phyloP scores from a whole-genome alignment of 1,139 yeast species.

The Sugiyamaella neomexicana region DNA sequence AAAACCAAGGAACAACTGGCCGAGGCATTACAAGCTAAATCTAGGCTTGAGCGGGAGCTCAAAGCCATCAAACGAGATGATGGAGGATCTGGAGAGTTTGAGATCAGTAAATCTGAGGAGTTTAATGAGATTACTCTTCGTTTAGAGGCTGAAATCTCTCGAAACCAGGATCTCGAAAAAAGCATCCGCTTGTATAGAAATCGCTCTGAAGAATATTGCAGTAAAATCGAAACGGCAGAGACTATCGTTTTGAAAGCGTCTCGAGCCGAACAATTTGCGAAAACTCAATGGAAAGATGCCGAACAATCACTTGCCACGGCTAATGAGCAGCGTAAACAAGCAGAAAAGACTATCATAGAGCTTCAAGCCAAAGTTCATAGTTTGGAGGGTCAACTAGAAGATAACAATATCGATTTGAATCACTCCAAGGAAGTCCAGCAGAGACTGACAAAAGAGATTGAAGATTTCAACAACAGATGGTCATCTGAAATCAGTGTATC shows the following conservation, averaged over 20 bases:
- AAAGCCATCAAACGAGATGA: constrained; percentile 33
- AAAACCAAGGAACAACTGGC: constrained; percentile 53
- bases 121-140: constrained; percentile 45
- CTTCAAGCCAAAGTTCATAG: constrained; percentile 55
- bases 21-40: constrained; percentile 49
- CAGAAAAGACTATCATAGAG: constrained; percentile 58
- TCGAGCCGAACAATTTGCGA: constrained; percentile 60
- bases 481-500: constrained; percentile 31
- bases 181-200: constrained; percentile 62
- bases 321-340: constrained; percentile 58
- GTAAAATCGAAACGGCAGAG: constrained; percentile 78
- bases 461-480: constrained; percentile 33
- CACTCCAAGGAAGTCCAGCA: constrained; percentile 50
- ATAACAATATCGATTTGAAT: constrained; percentile 55
- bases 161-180: constrained; percentile 53
- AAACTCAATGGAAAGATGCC: constrained; percentile 57
- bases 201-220: constrained; percentile 74
- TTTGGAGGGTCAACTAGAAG: constrained; percentile 61
- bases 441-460: constrained; percentile 52
- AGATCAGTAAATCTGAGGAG: constrained; percentile 13
- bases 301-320: constrained; percentile 54
- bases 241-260: constrained; percentile 62
- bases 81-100: neutral
- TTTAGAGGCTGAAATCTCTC: constrained; percentile 53
- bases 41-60: constrained; percentile 52